phyloP scores from a whole-genome alignment of 306 rosid species.

The Dicorynia guianensis region DNA sequence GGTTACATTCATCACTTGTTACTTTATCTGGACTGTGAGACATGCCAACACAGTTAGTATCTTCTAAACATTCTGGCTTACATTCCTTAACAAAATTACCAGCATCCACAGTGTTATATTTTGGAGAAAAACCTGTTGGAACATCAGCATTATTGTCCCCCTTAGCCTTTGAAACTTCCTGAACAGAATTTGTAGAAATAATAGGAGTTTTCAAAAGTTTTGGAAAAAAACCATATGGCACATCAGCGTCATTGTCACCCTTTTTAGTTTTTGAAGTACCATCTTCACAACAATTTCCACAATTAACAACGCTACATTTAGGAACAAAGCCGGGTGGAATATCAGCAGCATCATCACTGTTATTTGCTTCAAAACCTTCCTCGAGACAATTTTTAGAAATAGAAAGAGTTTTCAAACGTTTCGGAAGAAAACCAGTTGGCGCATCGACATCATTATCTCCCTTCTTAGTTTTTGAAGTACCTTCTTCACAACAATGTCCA shows the following conservation, averaged over 20 bases:
- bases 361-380: conserved; percentile 3
- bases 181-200: neutral
- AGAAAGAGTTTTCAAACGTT: neutral
- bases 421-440: conserved; percentile 26
- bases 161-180: conserved; percentile 5
- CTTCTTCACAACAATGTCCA: neutral
- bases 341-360: conserved; percentile 13
- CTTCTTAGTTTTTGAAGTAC: neutral
- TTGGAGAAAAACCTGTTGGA: conserved; percentile 19
- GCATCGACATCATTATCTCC: conserved; percentile 17
- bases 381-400: neutral
- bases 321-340: conserved; percentile 22
- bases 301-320: neutral
- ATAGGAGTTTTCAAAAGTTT: neutral
- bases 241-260: conserved; percentile 13
- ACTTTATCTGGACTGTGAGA: neutral
- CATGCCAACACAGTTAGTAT: neutral
- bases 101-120: neutral
- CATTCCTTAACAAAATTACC: neutral
- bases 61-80: neutral
- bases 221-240: conserved; percentile 25
- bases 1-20: neutral
- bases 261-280: neutral
- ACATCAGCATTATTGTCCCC: conserved; percentile 24
- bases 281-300: conserved; percentile 19